phyloP scores from a whole-genome alignment of 2,329 filamentous ascomycete species.

The Nigrospora oryzae region DNA sequence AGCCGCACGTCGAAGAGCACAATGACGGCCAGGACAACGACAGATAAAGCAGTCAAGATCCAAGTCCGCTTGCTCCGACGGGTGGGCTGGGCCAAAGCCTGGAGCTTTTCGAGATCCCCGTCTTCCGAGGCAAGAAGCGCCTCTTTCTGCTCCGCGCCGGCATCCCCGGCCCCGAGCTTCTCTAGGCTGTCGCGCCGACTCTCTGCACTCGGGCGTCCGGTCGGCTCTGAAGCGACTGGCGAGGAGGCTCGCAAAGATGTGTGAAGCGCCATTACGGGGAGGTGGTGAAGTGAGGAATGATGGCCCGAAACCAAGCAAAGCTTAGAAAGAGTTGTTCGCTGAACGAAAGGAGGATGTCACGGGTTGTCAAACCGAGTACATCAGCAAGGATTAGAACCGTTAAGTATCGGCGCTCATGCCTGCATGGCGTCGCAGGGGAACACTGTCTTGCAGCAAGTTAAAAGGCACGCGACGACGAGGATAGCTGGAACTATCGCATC shows the following conservation, averaged over 20 bases:
- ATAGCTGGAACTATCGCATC: no score
- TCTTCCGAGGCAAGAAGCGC: conserved; percentile 3
- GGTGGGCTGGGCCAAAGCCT: not conserved
- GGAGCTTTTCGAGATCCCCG: conserved; percentile 4
- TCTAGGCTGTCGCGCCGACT: not conserved
- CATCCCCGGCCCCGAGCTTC: not conserved
- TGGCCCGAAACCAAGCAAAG: not conserved
- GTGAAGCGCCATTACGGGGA: not conserved
- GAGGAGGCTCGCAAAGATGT: not conserved
- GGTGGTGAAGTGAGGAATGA: not conserved
- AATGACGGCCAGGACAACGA: conserved; percentile 2
- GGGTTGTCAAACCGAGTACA: no score
- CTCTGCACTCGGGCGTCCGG: not conserved
- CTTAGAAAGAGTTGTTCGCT: no score
- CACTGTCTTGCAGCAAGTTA: no score
- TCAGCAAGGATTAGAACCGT: no score
- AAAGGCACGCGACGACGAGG: no score
- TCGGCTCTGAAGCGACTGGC: not conserved
- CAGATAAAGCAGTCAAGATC: conserved; percentile 4
- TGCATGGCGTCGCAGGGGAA: no score
- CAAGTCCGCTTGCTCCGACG: conserved; percentile 4
- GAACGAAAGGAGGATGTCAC: no score
- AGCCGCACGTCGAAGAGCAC: conserved; percentile 4
- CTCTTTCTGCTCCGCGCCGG: conserved; percentile 5
- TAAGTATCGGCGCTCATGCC: no score